Evolutionary conservation across 805 yeast species (phyloP).

Genomic region (Suhomyces xylopsoci): DNA sequence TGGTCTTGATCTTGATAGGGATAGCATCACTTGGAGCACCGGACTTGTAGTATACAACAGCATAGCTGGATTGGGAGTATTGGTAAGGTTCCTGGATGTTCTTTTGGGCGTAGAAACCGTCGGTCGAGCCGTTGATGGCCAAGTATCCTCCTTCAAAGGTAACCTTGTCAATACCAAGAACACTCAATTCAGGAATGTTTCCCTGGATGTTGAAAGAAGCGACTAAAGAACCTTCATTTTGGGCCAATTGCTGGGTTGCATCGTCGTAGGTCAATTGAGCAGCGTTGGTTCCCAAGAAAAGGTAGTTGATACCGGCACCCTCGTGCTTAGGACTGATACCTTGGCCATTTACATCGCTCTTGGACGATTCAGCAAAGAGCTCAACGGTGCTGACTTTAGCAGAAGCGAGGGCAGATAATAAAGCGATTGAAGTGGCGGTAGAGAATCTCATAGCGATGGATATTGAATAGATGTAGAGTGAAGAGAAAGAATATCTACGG

Average conservation of each 20-base stretch:
- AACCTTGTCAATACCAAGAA: conserved; percentile 9
- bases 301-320: conserved; percentile 46
- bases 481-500: background rate
- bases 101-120: conserved; percentile 39
- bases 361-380: conserved; percentile 2
- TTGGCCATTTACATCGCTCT: conserved; percentile 2
- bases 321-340: conserved; percentile 25
- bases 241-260: background rate
- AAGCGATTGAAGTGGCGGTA: conserved; percentile 4
- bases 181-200: conserved; percentile 10
- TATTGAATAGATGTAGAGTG: background rate
- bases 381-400: conserved; percentile 2
- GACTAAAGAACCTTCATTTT: background rate
- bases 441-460: conserved; percentile 6
- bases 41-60: conserved; percentile 19
- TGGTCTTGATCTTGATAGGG: conserved; percentile 11
- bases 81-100: conserved; percentile 44
- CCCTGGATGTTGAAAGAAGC: background rate
- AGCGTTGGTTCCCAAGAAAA: conserved; percentile 25
- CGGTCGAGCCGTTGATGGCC: conserved; percentile 25
- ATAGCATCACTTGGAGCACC: conserved; percentile 23
- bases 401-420: conserved; percentile 4
- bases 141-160: conserved; percentile 20
- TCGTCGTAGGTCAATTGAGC: conserved; percentile 18
- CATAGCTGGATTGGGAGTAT: conserved; percentile 25